A percentile compares a stretch with the other conserved stretches of the same genome.
phyloP scores from a whole-genome alignment of 2,329 filamentous ascomycete species.

The Verticillium longisporum region DNA sequence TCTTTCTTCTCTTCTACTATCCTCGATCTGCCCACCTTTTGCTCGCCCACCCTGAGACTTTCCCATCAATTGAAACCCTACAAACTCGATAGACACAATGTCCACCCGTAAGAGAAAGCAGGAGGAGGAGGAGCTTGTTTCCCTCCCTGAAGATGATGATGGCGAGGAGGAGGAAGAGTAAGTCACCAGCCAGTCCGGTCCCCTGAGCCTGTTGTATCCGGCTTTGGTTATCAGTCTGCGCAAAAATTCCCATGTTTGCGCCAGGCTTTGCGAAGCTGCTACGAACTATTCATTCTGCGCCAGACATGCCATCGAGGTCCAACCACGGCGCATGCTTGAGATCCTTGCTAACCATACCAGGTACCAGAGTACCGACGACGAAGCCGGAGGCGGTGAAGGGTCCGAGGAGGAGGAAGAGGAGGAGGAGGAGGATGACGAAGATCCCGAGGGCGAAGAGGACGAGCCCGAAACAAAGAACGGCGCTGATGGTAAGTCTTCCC shows the following conservation, averaged over 20 bases:
- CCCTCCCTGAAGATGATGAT: conserved; percentile 44
- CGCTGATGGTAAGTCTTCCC: conserved; percentile 24
- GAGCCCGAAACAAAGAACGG: conserved; percentile 18
- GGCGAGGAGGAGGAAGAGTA: conserved; percentile 50
- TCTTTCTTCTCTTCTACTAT: conserved; percentile 5
- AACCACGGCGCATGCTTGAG: not conserved
- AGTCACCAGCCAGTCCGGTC: conserved; percentile 16
- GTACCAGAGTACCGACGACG: conserved; percentile 32
- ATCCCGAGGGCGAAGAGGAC: conserved; percentile 9
- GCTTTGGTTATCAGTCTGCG: too few species aligned
- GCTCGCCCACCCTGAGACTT: not conserved
- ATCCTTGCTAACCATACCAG: conserved; percentile 1
- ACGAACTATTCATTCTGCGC: not conserved
- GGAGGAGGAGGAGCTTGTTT: conserved; percentile 47
- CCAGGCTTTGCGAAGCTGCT: not conserved
- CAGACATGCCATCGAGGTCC: not conserved
- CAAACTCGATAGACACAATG: conserved; percentile 24
- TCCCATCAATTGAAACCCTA: conserved; percentile 18
- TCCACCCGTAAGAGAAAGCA: conserved; percentile 48
- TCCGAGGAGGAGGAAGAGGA: conserved; percentile 29
- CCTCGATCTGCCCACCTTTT: conserved; percentile 6
- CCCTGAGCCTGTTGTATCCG: not conserved
- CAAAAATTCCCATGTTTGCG: not conserved
- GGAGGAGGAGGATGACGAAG: conserved; percentile 20
- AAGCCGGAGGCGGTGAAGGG: conserved; percentile 31